These are phyloP conservation scores for Naganishia liquefaciens DNA, from an alignment of 1,284 basidiomycete species.

Conservation along the genomic window DNA sequence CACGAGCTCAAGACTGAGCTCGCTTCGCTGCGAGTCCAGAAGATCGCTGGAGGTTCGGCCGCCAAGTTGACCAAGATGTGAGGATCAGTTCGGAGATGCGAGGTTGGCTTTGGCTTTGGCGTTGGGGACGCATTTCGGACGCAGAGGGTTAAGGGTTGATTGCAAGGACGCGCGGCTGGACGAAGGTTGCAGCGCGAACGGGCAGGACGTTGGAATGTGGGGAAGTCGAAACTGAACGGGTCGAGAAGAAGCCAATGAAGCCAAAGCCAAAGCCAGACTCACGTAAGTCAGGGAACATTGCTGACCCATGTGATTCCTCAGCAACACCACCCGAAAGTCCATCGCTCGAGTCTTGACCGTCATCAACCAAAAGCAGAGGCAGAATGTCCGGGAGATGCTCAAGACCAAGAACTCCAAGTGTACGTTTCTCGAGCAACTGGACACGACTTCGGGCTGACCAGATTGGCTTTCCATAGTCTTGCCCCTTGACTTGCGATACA, in stretches of 20 bases:
- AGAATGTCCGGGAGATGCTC: constrained; percentile 97
- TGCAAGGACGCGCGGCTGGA: neutral
- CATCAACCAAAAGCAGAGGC: constrained; percentile 96
- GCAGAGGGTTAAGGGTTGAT: neutral
- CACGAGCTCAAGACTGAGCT: constrained; percentile 95
- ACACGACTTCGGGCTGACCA: neutral
- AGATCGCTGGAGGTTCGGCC: constrained; percentile 94
- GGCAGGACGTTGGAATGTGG: neutral
- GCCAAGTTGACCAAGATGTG: constrained; percentile 98
- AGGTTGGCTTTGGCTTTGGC: constrained; percentile 23
- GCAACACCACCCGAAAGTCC: constrained; percentile 96
- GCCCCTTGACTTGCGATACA: constrained; percentile 94
- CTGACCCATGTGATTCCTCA: constrained; percentile 51
- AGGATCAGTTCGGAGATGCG: constrained; percentile 49
- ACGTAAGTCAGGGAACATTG: neutral
- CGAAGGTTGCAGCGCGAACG: neutral
- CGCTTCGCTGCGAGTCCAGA: constrained; percentile 89
- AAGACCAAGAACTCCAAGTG: constrained; percentile 90
- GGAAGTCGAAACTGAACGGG: too few relatives aligned
- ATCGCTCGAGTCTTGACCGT: constrained; percentile 98
- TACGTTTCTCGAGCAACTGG: constrained; percentile 34
- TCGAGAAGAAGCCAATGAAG: too few relatives aligned
- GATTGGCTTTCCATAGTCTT: constrained; percentile 56
- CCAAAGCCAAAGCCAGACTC: constrained; percentile 13
- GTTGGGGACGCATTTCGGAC: neutral